phyloP scores from a whole-genome alignment of 768 basidiomycete species.

The Termitomyces titanicus region DNA sequence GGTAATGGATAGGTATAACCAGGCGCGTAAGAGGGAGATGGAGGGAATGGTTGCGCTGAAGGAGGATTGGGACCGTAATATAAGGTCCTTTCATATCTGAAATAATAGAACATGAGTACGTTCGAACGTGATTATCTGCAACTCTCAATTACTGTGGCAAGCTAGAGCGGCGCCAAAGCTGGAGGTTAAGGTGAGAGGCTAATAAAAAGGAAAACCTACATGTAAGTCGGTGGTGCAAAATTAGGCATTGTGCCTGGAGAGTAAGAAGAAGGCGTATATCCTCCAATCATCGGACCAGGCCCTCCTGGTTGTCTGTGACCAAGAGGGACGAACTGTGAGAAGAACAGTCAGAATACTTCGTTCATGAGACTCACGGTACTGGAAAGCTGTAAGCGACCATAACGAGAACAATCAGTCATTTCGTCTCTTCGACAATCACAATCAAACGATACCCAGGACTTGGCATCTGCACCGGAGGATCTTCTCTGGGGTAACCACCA shows the following conservation, averaged over 20 bases:
- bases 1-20: slow-evolving; percentile 2
- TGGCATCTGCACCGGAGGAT: slow-evolving; percentile 20
- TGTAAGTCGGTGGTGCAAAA: slow-evolving; percentile 15
- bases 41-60: slow-evolving; percentile 6
- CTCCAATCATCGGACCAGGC: slow-evolving; percentile 3
- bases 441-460: slow-evolving; percentile 21
- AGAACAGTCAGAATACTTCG: background rate
- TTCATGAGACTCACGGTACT: slow-evolving; percentile 21
- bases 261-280: slow-evolving; percentile 12
- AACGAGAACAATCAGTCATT: background rate
- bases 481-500: slow-evolving; percentile 16
- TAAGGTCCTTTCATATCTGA: slow-evolving; percentile 14
- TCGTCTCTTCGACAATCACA: background rate
- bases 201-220: slow-evolving; percentile 2
- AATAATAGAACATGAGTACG: background rate
- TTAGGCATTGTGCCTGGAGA: slow-evolving; percentile 3
- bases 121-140: background rate
- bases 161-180: background rate
- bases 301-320: slow-evolving; percentile 6
- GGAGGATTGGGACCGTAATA: slow-evolving; percentile 14
- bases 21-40: slow-evolving; percentile 11
- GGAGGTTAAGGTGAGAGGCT: background rate
- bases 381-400: slow-evolving; percentile 21
- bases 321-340: background rate
- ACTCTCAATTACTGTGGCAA: slow-evolving; percentile 15